Conservation (phyloP, 2,329 filamentous ascomycete species). For the Colletotrichum scovillei region DNA sequence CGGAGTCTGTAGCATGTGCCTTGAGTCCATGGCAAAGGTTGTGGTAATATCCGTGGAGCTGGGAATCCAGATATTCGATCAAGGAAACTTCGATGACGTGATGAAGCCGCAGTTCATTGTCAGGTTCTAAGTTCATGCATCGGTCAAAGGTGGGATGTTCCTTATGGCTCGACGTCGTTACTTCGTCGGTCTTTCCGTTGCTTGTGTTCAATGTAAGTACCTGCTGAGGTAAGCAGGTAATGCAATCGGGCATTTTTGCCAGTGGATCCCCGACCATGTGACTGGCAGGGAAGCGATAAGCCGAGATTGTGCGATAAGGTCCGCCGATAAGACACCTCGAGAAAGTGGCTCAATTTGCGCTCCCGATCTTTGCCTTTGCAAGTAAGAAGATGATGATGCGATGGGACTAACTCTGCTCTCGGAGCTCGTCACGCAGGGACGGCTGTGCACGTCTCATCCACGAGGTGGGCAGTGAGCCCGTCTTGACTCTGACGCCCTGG, state of each 20-base stretch:
- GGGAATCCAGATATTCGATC: too few species aligned
- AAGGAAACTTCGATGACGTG: not conserved
- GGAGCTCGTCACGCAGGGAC: conserved; percentile 24
- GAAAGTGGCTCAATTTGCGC: not conserved
- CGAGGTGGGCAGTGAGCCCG: not conserved
- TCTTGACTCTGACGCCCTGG: not conserved
- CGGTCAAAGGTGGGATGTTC: not conserved
- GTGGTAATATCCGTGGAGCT: not conserved
- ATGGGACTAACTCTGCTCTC: conserved; percentile 23
- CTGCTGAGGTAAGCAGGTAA: not conserved
- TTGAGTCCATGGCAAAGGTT: too few species aligned
- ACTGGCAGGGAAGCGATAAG: not conserved
- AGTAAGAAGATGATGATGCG: not conserved
- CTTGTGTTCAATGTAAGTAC: not conserved
- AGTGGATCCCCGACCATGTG: not conserved
- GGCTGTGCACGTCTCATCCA: conserved; percentile 33
- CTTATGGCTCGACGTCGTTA: conserved; percentile 15
- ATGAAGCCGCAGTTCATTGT: not conserved
- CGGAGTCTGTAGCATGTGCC: not conserved
- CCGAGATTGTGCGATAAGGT: conserved; percentile 9
- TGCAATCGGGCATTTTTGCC: too few species aligned
- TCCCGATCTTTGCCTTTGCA: not conserved
- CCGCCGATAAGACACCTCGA: not conserved
- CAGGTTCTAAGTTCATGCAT: conserved; percentile 25
- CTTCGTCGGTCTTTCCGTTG: conserved; percentile 9